These are phyloP conservation scores for Alternaria tenuissima DNA, from an alignment of 2,329 filamentous ascomycete species.

Conservation along the genomic window DNA sequence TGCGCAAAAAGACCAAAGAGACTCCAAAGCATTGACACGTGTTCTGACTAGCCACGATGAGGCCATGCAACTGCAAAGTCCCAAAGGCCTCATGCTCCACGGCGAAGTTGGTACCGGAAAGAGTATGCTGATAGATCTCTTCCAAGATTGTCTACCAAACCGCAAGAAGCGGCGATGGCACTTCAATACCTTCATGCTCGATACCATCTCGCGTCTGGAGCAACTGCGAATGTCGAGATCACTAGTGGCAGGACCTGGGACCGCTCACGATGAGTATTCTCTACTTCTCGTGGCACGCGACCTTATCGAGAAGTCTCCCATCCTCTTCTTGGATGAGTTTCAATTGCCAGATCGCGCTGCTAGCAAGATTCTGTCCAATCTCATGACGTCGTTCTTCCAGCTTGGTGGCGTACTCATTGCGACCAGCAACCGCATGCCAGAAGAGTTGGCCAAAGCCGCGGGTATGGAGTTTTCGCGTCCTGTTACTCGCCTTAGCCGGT, in stretches of 20 bases:
- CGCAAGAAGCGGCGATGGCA: conserved; percentile 78
- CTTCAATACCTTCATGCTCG: conserved; percentile 87
- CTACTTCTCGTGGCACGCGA: conserved; percentile 78
- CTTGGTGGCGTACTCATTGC: conserved; percentile 81
- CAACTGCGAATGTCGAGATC: conserved; percentile 60
- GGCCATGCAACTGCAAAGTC: conserved; percentile 75
- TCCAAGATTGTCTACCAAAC: conserved; percentile 80
- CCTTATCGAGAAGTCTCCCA: conserved; percentile 75
- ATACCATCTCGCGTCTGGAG: conserved; percentile 76
- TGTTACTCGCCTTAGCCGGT: conserved; percentile 52
- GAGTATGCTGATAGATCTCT: conserved; percentile 82
- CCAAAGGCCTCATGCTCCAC: conserved; percentile 77
- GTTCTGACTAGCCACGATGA: conserved; percentile 75
- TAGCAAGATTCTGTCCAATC: conserved; percentile 79
- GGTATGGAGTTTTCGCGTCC: conserved; percentile 72
- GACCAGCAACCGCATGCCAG: conserved; percentile 84
- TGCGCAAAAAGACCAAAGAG: conserved; percentile 61
- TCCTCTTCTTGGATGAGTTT: conserved; percentile 84
- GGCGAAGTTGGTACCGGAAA: conserved; percentile 86
- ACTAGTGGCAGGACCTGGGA: conserved; percentile 19
- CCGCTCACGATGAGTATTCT: conserved; percentile 67
- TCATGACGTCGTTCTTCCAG: conserved; percentile 83
- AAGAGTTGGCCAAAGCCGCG: conserved; percentile 78
- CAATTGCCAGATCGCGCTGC: conserved; percentile 81
- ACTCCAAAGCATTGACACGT: conserved; percentile 69